phyloP scores from a whole-genome alignment of 495 filamentous ascomycete genomes.

The Clavariopsis aquatica region DNA sequence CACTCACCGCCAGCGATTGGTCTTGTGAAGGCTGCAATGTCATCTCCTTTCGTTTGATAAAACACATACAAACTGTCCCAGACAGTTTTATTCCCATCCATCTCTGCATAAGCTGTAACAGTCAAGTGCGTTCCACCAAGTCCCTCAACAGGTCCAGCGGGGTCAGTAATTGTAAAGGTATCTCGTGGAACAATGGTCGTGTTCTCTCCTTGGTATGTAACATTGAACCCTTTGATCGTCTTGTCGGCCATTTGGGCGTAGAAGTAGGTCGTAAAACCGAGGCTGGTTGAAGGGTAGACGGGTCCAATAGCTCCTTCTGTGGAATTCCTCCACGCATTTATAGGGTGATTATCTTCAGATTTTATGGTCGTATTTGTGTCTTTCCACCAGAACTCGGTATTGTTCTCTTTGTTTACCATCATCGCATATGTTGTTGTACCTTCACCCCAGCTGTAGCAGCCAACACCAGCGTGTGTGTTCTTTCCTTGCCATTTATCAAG shows the following conservation, averaged over 20 bases:
- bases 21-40: conserved; percentile 34
- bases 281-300: conserved; percentile 29
- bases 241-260: conserved; percentile 33
- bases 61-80: conserved; percentile 36
- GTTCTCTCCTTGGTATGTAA: conserved; percentile 37
- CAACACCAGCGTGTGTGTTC: conserved; percentile 45
- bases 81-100: not conserved
- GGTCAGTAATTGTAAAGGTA: conserved; percentile 24
- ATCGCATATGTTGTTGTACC: conserved; percentile 35
- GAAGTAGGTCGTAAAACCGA: conserved; percentile 41
- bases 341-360: conserved; percentile 16
- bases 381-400: conserved; percentile 37
- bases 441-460: conserved; percentile 39
- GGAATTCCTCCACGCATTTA: conserved; percentile 36
- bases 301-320: conserved; percentile 17
- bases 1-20: conserved; percentile 33
- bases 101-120: conserved; percentile 27
- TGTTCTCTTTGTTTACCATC: conserved; percentile 32
- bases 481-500: conserved; percentile 35
- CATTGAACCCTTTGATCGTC: conserved; percentile 35
- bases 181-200: conserved; percentile 24
- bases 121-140: conserved; percentile 38
- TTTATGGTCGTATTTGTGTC: conserved; percentile 33
- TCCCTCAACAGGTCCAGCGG: conserved; percentile 20
- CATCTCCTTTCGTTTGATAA: conserved; percentile 37